Base-by-base conservation (phyloP, 257 asterid species). In the Thymus quinquecostatus region DNA sequence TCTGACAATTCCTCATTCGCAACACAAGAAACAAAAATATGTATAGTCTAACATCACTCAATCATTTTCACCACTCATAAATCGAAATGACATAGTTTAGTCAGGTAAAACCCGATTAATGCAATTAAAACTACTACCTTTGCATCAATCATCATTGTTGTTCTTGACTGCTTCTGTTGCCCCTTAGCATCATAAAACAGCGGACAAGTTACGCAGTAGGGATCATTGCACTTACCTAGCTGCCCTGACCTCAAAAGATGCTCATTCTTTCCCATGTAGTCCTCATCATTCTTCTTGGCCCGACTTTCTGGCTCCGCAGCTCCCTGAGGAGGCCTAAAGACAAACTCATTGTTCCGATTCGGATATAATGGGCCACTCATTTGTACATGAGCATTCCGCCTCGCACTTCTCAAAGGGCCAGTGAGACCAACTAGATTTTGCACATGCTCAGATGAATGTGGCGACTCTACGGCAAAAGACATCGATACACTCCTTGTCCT, bases 131-230 rank as follows among this genome's bases (percentile, higher is more conserved):
- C 3, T 14, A 21, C 54, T 86, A 93, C 98, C 96, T 81, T 91
- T 34, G 86, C 87, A 70, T 87, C 96, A 66, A 81, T 54, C 54
- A 80, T 74, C 50, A 84, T 85, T 10, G 91, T 56, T 5, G 85
- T 67, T 77, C 81, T 79, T 14, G 85, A 66, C 44, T 78, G 81
- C 76, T 75, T 84, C 59, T 62, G 79, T 38, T 60, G 80, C 14
- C 79, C 88, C 53, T 80, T 82, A 40, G 75, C 78, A 61, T 80
- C 77, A 84, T 85, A 81, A 81, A 81, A 80, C 40, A 87, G 74
- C 6, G 97, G 98, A 79, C 98, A 93, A 54, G 92, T 87, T 29
- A 97, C 89, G 88, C 98, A 93, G 62, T 87, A 91, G 2, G 96
- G 97, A 75, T 93, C 96, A 40, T 74, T 84, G 83, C 98, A 93